These are phyloP conservation scores for Aspergillus affinis DNA, from an alignment of 495 filamentous ascomycete genomes.

Conservation along the genomic window DNA sequence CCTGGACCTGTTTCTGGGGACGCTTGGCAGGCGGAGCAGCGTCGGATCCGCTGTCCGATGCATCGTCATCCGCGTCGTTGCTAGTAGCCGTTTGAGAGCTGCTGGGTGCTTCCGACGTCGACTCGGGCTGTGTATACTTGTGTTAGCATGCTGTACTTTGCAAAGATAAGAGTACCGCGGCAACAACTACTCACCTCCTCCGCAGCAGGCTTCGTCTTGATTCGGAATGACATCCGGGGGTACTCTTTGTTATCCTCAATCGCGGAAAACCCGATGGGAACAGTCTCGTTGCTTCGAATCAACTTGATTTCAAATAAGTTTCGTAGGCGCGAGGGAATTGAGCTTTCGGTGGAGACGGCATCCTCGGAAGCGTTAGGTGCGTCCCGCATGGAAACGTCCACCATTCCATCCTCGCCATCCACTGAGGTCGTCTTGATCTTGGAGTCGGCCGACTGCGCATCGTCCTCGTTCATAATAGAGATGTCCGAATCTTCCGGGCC, in stretches of 20 bases:
- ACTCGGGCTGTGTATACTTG: slow-evolving; percentile 2
- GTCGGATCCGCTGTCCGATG: slow-evolving; percentile 18
- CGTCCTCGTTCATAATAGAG: slow-evolving; percentile 69
- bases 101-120: background rate
- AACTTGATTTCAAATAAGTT: slow-evolving; percentile 70
- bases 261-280: slow-evolving; percentile 65
- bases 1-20: slow-evolving; percentile 32
- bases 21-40: slow-evolving; percentile 25
- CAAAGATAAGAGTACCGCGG: background rate
- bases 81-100: slow-evolving; percentile 3
- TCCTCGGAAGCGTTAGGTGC: slow-evolving; percentile 33
- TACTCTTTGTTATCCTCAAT: slow-evolving; percentile 56
- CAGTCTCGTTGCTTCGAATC: slow-evolving; percentile 48
- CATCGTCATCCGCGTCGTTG: slow-evolving; percentile 17
- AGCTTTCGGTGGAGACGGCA: slow-evolving; percentile 28
- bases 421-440: slow-evolving; percentile 74
- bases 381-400: slow-evolving; percentile 85
- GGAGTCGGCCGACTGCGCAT: slow-evolving; percentile 67
- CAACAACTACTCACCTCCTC: slow-evolving; percentile 18
- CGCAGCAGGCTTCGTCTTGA: slow-evolving; percentile 19
- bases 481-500: slow-evolving; percentile 67
- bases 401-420: slow-evolving; percentile 85
- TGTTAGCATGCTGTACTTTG: slow-evolving; percentile 2
- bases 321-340: slow-evolving; percentile 57
- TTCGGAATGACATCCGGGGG: slow-evolving; percentile 56